phyloP scores from a whole-genome alignment of 1,139 yeast species.

The Suhomyces bribrorum region DNA sequence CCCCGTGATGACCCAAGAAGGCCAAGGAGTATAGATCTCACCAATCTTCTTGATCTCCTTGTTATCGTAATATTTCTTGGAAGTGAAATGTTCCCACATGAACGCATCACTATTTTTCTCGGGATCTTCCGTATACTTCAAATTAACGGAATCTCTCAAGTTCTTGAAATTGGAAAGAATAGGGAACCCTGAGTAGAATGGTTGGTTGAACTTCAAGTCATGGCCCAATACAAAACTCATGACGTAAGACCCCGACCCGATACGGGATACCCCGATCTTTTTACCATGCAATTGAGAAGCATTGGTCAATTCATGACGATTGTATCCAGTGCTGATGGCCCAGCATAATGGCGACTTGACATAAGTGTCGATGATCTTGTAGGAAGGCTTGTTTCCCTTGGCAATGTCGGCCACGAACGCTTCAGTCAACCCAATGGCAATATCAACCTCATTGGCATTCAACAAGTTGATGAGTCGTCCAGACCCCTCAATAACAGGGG shows the following conservation, averaged over 20 bases:
- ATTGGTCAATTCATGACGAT: constrained; percentile 53
- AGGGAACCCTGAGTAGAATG: constrained; percentile 54
- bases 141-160: constrained; percentile 77
- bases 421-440: constrained; percentile 87
- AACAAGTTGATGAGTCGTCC: constrained; percentile 82
- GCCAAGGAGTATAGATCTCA: constrained; percentile 93
- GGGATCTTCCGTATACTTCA: constrained; percentile 33
- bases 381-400: constrained; percentile 64
- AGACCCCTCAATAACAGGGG: constrained; percentile 83
- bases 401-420: constrained; percentile 84
- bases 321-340: constrained; percentile 80
- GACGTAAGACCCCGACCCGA: constrained; percentile 89
- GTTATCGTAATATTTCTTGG: constrained; percentile 78
- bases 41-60: constrained; percentile 82
- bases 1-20: constrained; percentile 84
- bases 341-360: constrained; percentile 86
- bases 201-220: constrained; percentile 48
- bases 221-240: constrained; percentile 85
- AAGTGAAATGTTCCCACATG: constrained; percentile 95
- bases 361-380: constrained; percentile 75
- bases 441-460: constrained; percentile 62
- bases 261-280: constrained; percentile 79
- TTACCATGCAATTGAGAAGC: constrained; percentile 59
- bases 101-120: constrained; percentile 66
- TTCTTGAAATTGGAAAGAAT: constrained; percentile 69